These are phyloP conservation scores for Amanita pallidorosea DNA, from an alignment of 768 basidiomycete species.

Conservation along the genomic window DNA sequence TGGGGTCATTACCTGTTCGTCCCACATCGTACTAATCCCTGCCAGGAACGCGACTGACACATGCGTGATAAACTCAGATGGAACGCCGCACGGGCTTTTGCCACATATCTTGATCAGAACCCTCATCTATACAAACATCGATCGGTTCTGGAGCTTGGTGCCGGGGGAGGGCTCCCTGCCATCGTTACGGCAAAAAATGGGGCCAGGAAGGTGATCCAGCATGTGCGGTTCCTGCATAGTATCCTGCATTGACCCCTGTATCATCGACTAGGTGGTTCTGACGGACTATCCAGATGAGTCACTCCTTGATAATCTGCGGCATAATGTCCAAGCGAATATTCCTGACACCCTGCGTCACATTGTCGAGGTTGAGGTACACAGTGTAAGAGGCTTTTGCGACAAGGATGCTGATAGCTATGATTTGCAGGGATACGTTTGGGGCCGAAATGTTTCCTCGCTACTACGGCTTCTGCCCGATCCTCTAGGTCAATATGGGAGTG, in stretches of 20 bases:
- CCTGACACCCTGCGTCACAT: conserved; percentile 22
- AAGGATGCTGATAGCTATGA: conserved; percentile 17
- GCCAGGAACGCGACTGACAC: not conserved
- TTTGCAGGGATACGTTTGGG: conserved; percentile 70
- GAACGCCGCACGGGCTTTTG: conserved; percentile 71
- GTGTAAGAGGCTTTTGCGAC: not conserved
- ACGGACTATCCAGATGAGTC: conserved; percentile 87
- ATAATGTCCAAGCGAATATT: conserved; percentile 59
- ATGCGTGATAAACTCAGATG: conserved; percentile 33
- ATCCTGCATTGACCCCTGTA: not conserved
- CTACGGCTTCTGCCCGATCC: conserved; percentile 18
- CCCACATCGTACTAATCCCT: not conserved
- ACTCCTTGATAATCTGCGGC: conserved; percentile 63
- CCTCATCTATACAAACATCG: conserved; percentile 30
- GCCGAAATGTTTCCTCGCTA: conserved; percentile 39
- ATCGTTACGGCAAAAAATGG: conserved; percentile 64
- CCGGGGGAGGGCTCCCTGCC: conserved; percentile 85
- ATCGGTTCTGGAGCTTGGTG: conserved; percentile 79
- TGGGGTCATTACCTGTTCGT: conserved; percentile 75
- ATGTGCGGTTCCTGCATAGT: not conserved
- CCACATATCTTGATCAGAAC: conserved; percentile 55
- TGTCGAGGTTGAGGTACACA: conserved; percentile 18
- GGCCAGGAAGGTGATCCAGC: conserved; percentile 45
- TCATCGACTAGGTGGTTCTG: conserved; percentile 50
- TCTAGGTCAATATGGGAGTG: conserved; percentile 5